phyloP scores from a whole-genome alignment of 805 yeast species.

The Metschnikowia henanensis region DNA sequence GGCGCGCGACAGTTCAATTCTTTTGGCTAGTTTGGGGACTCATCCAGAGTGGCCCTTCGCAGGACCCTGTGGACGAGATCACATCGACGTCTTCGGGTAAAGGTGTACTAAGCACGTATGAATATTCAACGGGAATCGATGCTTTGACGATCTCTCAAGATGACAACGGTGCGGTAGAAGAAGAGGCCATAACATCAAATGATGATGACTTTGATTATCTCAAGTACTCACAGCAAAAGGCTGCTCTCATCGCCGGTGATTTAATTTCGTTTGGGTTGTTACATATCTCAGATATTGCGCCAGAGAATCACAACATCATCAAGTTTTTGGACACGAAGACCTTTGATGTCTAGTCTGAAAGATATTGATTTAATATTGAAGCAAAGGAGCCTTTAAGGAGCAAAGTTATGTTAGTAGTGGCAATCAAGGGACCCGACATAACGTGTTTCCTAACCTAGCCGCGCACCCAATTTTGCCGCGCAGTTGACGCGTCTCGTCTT shows the following conservation, averaged over 20 bases:
- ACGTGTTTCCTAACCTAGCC: too few relatives aligned
- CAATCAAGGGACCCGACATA: too few relatives aligned
- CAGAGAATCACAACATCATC: constrained; percentile 25
- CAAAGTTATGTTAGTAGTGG: too few relatives aligned
- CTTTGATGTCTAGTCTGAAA: constrained; percentile 11
- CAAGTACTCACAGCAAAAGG: constrained; percentile 72
- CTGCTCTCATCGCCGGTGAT: constrained; percentile 74
- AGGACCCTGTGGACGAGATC: constrained; percentile 15
- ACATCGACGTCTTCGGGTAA: constrained; percentile 27
- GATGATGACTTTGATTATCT: constrained; percentile 78
- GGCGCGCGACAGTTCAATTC: constrained; percentile 81
- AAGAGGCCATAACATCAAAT: constrained; percentile 36
- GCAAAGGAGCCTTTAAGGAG: too few relatives aligned
- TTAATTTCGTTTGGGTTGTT: constrained; percentile 58
- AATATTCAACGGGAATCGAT: constrained; percentile 52
- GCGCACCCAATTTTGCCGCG: too few relatives aligned
- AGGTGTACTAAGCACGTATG: constrained; percentile 43
- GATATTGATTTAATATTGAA: too few relatives aligned
- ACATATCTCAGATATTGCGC: constrained; percentile 28
- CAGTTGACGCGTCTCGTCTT: too few relatives aligned
- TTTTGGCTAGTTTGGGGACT: constrained; percentile 94
- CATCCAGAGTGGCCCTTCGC: constrained; percentile 62
- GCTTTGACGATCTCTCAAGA: constrained; percentile 29
- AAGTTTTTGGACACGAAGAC: constrained; percentile 40
- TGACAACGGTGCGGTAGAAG: constrained; percentile 19